These are phyloP conservation scores for Hypoxylon subgilvum DNA, from an alignment of 495 filamentous ascomycete genomes.

Conservation along the genomic window DNA sequence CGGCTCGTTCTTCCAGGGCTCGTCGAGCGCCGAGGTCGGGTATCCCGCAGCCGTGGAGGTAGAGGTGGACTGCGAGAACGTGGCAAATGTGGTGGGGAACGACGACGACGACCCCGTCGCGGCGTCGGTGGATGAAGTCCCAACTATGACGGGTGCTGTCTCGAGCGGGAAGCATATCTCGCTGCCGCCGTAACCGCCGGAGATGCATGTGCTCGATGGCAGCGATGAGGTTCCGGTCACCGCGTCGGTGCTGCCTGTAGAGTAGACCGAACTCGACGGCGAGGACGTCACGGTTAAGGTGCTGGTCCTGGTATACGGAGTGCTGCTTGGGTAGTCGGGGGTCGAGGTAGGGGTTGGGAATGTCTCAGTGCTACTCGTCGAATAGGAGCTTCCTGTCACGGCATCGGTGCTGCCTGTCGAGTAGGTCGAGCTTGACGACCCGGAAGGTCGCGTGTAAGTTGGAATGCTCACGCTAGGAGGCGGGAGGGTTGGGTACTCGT, in stretches of 20 bases:
- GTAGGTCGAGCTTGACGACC: constrained; percentile 2
- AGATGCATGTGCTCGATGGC: constrained; percentile 14
- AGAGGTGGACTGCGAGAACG: constrained; percentile 5
- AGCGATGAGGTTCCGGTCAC: constrained; percentile 17
- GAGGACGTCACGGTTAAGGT: constrained; percentile 5
- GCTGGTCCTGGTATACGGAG: constrained; percentile 1
- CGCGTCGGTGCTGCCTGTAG: constrained; percentile 22
- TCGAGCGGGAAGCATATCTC: constrained; percentile 22
- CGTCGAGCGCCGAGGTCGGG: constrained; percentile 1
- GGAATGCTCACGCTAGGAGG: constrained; percentile 3
- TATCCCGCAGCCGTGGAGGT: constrained; percentile 9
- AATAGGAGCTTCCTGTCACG: neutral
- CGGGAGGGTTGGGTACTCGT: constrained; percentile 6
- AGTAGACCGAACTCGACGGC: constrained; percentile 8
- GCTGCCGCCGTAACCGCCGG: constrained; percentile 25
- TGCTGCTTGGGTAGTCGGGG: constrained; percentile 21
- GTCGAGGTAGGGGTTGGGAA: constrained; percentile 11
- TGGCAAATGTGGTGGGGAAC: constrained; percentile 16
- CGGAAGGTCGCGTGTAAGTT: neutral
- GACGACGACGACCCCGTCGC: constrained; percentile 16
- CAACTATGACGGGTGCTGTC: neutral
- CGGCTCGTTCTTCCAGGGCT: neutral
- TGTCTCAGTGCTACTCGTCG: constrained; percentile 21
- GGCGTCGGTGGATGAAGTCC: constrained; percentile 11
- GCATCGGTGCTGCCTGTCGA: constrained; percentile 11